Percentiles rank a stretch among this genome's conserved stretches.
These are phyloP conservation scores for Anisogramma anomala DNA, from an alignment of 2,329 filamentous ascomycete genomes.

Conservation along the genomic window DNA sequence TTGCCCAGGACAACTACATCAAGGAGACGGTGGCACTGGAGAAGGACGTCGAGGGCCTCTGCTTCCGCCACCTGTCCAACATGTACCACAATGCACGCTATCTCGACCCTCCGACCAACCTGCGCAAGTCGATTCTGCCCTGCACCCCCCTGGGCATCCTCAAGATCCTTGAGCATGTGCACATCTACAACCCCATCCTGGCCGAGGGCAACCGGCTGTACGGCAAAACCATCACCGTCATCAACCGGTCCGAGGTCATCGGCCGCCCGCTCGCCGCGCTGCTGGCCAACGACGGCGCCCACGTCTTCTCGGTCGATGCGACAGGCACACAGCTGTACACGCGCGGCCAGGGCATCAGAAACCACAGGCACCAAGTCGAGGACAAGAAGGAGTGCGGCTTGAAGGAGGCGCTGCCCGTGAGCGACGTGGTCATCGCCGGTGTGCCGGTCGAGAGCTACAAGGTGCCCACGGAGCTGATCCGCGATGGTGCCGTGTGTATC, in stretches of 20 bases:
- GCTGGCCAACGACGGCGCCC: conserved; percentile 89
- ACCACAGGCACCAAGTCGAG: conserved; percentile 73
- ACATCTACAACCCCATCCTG: conserved; percentile 92
- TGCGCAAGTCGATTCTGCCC: conserved; percentile 82
- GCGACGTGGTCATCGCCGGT: conserved; percentile 89
- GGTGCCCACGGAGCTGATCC: conserved; percentile 69
- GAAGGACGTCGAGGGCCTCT: conserved; percentile 94
- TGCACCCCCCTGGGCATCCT: conserved; percentile 93
- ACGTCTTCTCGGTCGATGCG: conserved; percentile 89
- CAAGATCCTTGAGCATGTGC: conserved; percentile 91
- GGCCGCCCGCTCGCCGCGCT: conserved; percentile 84
- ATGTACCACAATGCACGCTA: conserved; percentile 99
- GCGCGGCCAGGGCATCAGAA: conserved; percentile 74
- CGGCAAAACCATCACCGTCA: conserved; percentile 88
- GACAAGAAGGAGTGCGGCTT: conserved; percentile 72
- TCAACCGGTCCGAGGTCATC: conserved; percentile 93
- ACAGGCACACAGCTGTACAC: conserved; percentile 88
- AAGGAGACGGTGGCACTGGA: conserved; percentile 82
- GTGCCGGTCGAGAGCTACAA: conserved; percentile 85
- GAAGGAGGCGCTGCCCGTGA: conserved; percentile 71
- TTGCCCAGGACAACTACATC: conserved; percentile 82
- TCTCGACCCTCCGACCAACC: conserved; percentile 65
- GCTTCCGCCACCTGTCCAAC: conserved; percentile 91
- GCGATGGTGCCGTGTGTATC: conserved; percentile 92
- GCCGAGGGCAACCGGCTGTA: conserved; percentile 87